Conservation (phyloP, 306 rosid species). For the Clitoria ternatea region DNA sequence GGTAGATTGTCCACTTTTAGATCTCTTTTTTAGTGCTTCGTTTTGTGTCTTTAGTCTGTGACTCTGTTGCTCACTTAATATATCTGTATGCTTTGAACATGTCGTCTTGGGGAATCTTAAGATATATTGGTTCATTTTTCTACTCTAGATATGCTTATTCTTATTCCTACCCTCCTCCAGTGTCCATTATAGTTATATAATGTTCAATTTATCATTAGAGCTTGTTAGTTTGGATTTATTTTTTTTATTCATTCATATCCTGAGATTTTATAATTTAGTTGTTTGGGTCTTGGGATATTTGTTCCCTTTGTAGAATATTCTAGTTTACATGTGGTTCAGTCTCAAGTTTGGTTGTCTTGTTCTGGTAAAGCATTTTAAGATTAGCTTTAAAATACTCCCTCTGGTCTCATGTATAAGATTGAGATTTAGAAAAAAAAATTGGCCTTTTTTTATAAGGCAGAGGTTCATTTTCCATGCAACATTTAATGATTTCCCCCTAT, state of each 20-base stretch:
- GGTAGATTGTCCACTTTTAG: constrained; percentile 11
- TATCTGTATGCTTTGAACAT: background rate
- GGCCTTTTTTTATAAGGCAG: no score
- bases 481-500: no score
- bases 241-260: background rate
- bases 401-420: no score
- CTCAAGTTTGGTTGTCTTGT: constrained; percentile 21
- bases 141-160: background rate
- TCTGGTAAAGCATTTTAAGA: background rate
- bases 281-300: background rate
- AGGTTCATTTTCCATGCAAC: no score
- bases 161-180: background rate
- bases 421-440: no score
- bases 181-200: no score
- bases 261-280: background rate
- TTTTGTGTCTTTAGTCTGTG: background rate
- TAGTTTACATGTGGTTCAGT: background rate
- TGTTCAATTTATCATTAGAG: background rate
- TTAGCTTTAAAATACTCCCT: no score
- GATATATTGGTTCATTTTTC: background rate
- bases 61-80: background rate
- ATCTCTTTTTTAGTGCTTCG: background rate
- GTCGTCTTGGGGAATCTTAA: background rate
- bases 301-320: background rate
- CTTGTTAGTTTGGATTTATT: background rate